Conservation (phyloP, 2,329 filamentous ascomycete species). For the Phialophora chinensis region DNA sequence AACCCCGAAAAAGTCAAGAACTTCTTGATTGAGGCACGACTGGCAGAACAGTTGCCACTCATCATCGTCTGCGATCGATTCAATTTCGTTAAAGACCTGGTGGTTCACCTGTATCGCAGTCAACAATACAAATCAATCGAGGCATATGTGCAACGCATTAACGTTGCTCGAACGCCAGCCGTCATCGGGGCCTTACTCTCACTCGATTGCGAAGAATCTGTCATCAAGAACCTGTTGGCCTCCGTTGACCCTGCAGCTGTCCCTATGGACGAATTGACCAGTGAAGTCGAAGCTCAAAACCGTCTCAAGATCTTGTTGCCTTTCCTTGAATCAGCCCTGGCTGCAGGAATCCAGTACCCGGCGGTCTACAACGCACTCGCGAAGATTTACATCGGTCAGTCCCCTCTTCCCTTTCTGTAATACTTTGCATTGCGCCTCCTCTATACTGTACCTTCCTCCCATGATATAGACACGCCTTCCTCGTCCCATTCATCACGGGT, state of each 20-base stretch:
- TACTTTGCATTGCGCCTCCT: too few species aligned
- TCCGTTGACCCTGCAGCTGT: constrained; percentile 85
- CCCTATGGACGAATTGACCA: constrained; percentile 91
- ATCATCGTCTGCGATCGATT: constrained; percentile 99
- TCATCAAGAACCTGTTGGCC: constrained; percentile 88
- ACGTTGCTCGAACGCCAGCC: constrained; percentile 85
- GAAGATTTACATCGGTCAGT: constrained; percentile 84
- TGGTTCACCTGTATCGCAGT: constrained; percentile 97
- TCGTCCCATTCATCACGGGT: too few species aligned
- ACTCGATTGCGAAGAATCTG: constrained; percentile 94
- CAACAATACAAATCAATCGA: constrained; percentile 99
- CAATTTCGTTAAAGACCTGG: constrained; percentile 96
- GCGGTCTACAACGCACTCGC: constrained; percentile 96
- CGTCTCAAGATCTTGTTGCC: constrained; percentile 92
- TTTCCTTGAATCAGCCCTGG: constrained; percentile 91
- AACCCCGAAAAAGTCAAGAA: constrained; percentile 96
- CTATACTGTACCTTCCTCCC: too few species aligned
- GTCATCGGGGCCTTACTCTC: constrained; percentile 93
- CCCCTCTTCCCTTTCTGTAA: not conserved
- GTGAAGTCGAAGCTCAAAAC: constrained; percentile 94
- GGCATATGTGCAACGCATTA: constrained; percentile 96
- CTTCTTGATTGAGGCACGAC: constrained; percentile 94
- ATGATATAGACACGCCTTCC: too few species aligned
- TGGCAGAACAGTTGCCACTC: constrained; percentile 89
- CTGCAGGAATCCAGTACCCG: constrained; percentile 90